Evolutionary conservation across 768 basidiomycete species (phyloP).

Genomic region (Termitomyces sp.): DNA sequence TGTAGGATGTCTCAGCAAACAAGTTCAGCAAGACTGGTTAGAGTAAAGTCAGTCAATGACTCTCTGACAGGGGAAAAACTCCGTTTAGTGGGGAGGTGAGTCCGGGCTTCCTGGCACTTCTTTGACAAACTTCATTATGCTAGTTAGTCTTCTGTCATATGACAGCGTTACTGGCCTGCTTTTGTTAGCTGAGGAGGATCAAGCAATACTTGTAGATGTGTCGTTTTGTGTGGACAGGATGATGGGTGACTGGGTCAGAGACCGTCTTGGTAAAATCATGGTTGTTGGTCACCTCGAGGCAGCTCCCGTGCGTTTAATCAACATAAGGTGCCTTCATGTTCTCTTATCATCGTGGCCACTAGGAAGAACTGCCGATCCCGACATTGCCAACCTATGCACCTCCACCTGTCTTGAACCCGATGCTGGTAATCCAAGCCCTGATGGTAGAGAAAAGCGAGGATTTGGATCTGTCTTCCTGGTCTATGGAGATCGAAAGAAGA

Average conservation of each 20-base stretch:
- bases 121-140: not conserved
- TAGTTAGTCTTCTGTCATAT: constrained; percentile 49
- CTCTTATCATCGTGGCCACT: not conserved
- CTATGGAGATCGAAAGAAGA: constrained; percentile 22
- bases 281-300: constrained; percentile 55
- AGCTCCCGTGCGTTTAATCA: constrained; percentile 5
- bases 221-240: constrained; percentile 41
- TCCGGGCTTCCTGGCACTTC: not conserved
- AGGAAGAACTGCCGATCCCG: constrained; percentile 34
- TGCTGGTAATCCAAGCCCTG: constrained; percentile 48
- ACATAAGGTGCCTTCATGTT: constrained; percentile 6
- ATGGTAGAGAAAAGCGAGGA: constrained; percentile 41
- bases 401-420: constrained; percentile 33
- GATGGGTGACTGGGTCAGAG: constrained; percentile 42
- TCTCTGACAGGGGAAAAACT: constrained; percentile 44
- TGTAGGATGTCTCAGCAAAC: constrained; percentile 41
- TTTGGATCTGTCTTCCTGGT: constrained; percentile 44
- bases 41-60: constrained; percentile 33
- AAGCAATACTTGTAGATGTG: constrained; percentile 53
- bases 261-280: constrained; percentile 45
- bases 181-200: constrained; percentile 41
- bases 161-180: constrained; percentile 41
- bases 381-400: constrained; percentile 33
- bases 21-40: constrained; percentile 39
- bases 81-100: constrained; percentile 55